Evolutionary conservation across 2,329 filamentous ascomycete genomes (phyloP), one percentile per base, ranked within the genome.

Genomic region (Nemania diffusa): DNA sequence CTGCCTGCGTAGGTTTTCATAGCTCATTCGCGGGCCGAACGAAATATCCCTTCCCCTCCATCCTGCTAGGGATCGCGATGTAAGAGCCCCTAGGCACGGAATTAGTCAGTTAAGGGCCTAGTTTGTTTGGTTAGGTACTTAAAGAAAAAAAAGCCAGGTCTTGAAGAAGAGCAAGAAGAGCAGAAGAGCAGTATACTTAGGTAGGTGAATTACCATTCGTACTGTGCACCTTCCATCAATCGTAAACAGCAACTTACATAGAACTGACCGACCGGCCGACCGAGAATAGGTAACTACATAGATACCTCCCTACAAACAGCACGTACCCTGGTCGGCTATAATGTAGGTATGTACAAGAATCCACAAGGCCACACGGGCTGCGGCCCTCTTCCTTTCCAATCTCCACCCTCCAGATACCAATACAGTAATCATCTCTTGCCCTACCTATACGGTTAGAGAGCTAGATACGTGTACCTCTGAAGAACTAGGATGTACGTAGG

Each of bases 281-380:
- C 40, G 17, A 44, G n/a, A n/a, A n/a, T n/a, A n/a, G n/a, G n/a
- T n/a, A n/a, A n/a, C n/a, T n/a, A n/a, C n/a, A n/a, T n/a, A n/a
- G n/a, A n/a, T n/a, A n/a, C n/a, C n/a, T n/a, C n/a, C n/a, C n/a
- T n/a, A n/a, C n/a, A n/a, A n/a, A n/a, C n/a, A 67, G 55, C 55
- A 26, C 50, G 24, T 26, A 37, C 60, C 29, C 52, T 52, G 34
- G 32, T 42, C 44, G 57, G 29, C 52, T 48, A 57, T 44, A 6
- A 24, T 26, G 20, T 11, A 22, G 7, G 50, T 51, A 57, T 51
- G 51, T 57, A 63, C 40, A 50, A 42, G 60, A 67, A 57, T 48
- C 65, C 62, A 68, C 65, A 60, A 69, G 67, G 65, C 65, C 61
- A 66, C 68, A 72, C 71, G 61, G 69, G 65, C 64, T 69, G 73